Conservation (phyloP, 2,329 filamentous ascomycete genomes). For the Pseudopithomyces maydicus region DNA sequence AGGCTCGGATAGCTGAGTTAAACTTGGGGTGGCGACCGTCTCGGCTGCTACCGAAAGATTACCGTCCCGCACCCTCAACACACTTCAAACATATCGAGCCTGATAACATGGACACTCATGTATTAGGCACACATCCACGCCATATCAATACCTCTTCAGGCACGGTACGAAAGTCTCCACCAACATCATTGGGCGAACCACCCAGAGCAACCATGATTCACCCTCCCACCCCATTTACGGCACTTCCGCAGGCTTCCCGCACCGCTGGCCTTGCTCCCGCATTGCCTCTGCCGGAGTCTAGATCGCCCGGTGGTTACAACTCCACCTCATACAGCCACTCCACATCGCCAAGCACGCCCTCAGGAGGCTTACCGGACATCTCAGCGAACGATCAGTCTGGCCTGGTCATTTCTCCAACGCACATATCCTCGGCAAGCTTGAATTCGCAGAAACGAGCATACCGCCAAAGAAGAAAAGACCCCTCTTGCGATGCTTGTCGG, state of each 20-base stretch:
- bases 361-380: slow-evolving; percentile 37
- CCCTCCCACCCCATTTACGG: slow-evolving; percentile 38
- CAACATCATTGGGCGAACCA: slow-evolving; percentile 38
- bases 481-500: slow-evolving; percentile 94
- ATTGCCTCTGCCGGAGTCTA: slow-evolving; percentile 30
- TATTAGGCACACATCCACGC: slow-evolving; percentile 19
- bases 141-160: slow-evolving; percentile 14
- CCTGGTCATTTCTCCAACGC: slow-evolving; percentile 49
- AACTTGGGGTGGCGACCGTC: slow-evolving; percentile 27
- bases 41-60: slow-evolving; percentile 43
- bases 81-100: slow-evolving; percentile 10
- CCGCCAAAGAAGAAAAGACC: slow-evolving; percentile 91
- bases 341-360: slow-evolving; percentile 42
- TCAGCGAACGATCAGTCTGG: slow-evolving; percentile 36
- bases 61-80: slow-evolving; percentile 32
- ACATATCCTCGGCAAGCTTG: slow-evolving; percentile 54
- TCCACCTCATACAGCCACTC: slow-evolving; percentile 40
- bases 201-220: slow-evolving; percentile 42
- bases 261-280: slow-evolving; percentile 36
- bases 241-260: slow-evolving; percentile 28
- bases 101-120: slow-evolving; percentile 21
- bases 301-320: slow-evolving; percentile 39
- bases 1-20: slow-evolving; percentile 30
- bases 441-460: slow-evolving; percentile 91
- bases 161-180: slow-evolving; percentile 38